Evolutionary conservation across 1,284 basidiomycete genomes (phyloP).

Genomic region (Trametes polyzona): DNA sequence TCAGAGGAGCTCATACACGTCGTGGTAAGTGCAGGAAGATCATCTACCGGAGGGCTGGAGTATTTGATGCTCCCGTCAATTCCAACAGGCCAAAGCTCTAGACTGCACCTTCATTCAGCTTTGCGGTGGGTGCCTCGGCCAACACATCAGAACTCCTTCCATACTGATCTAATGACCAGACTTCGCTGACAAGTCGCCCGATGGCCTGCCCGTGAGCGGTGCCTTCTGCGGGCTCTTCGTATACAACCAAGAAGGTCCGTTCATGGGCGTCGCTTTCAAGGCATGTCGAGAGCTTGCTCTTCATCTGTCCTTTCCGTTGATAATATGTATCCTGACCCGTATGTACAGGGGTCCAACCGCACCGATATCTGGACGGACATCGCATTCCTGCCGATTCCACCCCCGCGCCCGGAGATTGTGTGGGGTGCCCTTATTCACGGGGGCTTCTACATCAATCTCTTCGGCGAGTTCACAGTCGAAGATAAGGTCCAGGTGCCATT

Average conservation of each 20-base stretch:
- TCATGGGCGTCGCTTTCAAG: slow-evolving; percentile 15
- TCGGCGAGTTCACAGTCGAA: slow-evolving; percentile 4
- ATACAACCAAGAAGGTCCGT: slow-evolving; percentile 12
- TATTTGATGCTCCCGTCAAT: no score
- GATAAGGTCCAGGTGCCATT: not conserved
- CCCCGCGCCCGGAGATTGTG: not conserved
- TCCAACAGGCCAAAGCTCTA: slow-evolving; percentile 9
- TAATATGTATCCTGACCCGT: not conserved
- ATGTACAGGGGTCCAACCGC: slow-evolving; percentile 7
- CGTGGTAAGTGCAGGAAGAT: not conserved
- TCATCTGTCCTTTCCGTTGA: no score
- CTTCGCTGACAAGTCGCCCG: not conserved
- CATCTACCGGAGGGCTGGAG: no score
- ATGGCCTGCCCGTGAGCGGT: not conserved
- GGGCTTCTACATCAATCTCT: slow-evolving; percentile 16
- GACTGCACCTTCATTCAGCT: slow-evolving; percentile 10
- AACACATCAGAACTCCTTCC: no score
- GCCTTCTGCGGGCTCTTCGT: slow-evolving; percentile 9
- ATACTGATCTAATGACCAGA: no score
- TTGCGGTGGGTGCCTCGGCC: not conserved
- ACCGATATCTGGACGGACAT: slow-evolving; percentile 3
- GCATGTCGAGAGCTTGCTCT: no score
- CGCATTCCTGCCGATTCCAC: not conserved
- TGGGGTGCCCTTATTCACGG: slow-evolving; percentile 7
- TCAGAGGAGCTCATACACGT: slow-evolving; percentile 9